These are phyloP conservation scores for Epichloe sibirici DNA, from an alignment of 2,329 filamentous ascomycete genomes.

Conservation along the genomic window DNA sequence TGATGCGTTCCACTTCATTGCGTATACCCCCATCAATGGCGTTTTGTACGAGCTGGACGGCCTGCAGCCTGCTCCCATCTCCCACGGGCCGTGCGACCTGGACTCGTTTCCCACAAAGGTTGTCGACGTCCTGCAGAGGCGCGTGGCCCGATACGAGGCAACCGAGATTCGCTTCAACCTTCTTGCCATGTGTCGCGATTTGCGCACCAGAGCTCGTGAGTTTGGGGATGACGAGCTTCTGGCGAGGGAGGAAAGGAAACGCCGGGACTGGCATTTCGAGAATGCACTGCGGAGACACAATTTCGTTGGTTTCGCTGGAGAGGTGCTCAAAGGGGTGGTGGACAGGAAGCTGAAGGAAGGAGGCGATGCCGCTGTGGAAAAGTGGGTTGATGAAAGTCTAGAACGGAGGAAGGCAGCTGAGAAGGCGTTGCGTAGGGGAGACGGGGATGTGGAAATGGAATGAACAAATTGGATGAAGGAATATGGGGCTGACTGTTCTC, in stretches of 20 bases:
- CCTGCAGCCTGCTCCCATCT: slow-evolving; percentile 82
- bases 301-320: slow-evolving; percentile 89
- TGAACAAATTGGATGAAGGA: not conserved
- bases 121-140: slow-evolving; percentile 72
- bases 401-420: slow-evolving; percentile 35
- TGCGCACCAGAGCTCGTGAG: slow-evolving; percentile 63
- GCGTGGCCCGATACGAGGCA: slow-evolving; percentile 73
- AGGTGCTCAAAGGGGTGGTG: slow-evolving; percentile 81
- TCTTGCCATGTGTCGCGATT: slow-evolving; percentile 79
- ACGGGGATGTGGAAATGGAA: slow-evolving; percentile 31
- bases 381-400: slow-evolving; percentile 61
- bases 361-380: slow-evolving; percentile 50
- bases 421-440: slow-evolving; percentile 19
- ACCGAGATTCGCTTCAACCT: slow-evolving; percentile 93
- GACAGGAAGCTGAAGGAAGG: slow-evolving; percentile 56
- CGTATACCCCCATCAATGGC: slow-evolving; percentile 72
- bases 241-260: slow-evolving; percentile 69
- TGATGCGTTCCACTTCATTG: slow-evolving; percentile 96
- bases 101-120: slow-evolving; percentile 67
- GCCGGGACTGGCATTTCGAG: slow-evolving; percentile 84
- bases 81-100: slow-evolving; percentile 63
- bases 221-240: slow-evolving; percentile 73
- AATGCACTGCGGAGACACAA: slow-evolving; percentile 87
- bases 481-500: not conserved
- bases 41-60: slow-evolving; percentile 90